Evolutionary conservation across 352 stramenopile genomes (phyloP).

Genomic region (Pythium dissotocum): DNA sequence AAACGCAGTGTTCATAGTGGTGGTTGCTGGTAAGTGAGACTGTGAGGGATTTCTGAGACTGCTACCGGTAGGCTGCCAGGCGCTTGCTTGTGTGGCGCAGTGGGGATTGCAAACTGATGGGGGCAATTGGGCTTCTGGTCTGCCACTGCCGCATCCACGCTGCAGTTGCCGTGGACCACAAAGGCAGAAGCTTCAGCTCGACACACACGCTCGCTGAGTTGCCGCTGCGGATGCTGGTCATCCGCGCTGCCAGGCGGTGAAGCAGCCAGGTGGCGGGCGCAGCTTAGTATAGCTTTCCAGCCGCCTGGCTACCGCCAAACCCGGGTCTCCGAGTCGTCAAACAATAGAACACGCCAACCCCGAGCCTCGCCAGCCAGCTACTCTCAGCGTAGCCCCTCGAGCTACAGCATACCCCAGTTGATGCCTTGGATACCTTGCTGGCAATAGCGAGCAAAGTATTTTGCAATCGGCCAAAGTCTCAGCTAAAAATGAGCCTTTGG

Average conservation of each 20-base stretch:
- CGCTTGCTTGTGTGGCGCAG: constrained; percentile 13
- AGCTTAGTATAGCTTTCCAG: not conserved
- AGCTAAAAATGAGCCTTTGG: not conserved
- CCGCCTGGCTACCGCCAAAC: not conserved
- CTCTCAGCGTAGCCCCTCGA: not conserved
- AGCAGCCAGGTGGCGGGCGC: not conserved
- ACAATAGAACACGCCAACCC: constrained; percentile 8
- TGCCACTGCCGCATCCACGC: constrained; percentile 28
- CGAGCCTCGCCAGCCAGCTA: not conserved
- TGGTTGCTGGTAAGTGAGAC: not conserved
- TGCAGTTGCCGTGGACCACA: not conserved
- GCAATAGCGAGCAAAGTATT: not conserved
- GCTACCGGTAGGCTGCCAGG: not conserved
- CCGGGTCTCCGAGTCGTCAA: not conserved
- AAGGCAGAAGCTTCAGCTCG: constrained; percentile 9
- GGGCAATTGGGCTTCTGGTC: not conserved
- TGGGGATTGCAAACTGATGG: constrained; percentile 66
- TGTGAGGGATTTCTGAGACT: not conserved
- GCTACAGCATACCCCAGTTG: not conserved
- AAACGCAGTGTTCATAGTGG: constrained; percentile 15
- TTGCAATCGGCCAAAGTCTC: not conserved
- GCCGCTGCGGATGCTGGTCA: constrained; percentile 3
- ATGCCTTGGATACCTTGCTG: not conserved
- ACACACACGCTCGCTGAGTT: not conserved
- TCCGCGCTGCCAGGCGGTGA: not conserved